phyloP scores from a whole-genome alignment of 768 basidiomycete genomes.

The Pleurotus citrinopileatus region DNA sequence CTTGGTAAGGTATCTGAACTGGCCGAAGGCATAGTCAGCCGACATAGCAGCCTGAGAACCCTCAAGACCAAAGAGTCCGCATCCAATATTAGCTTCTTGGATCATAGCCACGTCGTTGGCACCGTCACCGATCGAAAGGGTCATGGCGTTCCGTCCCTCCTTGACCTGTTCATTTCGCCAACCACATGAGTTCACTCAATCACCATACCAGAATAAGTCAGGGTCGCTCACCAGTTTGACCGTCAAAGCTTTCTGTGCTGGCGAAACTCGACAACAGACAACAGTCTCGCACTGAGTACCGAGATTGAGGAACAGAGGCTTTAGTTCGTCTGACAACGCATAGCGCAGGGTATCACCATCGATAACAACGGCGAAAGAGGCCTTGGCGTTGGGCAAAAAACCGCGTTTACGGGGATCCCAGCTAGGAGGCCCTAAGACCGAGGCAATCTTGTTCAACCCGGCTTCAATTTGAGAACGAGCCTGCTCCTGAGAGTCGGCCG shows the following conservation, averaged over 20 bases:
- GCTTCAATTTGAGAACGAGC: slow-evolving; percentile 87
- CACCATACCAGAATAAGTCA: neutral
- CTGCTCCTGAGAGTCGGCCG: slow-evolving; percentile 72
- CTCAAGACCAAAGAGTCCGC: slow-evolving; percentile 90
- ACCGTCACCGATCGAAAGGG: slow-evolving; percentile 93
- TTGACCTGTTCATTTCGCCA: slow-evolving; percentile 61
- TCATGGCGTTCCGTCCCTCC: slow-evolving; percentile 94
- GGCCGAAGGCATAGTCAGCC: slow-evolving; percentile 97
- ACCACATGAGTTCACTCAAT: neutral
- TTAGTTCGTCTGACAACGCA: slow-evolving; percentile 75
- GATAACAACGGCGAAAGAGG: slow-evolving; percentile 91
- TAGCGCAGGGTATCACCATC: slow-evolving; percentile 90
- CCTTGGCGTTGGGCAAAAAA: slow-evolving; percentile 61
- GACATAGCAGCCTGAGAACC: slow-evolving; percentile 99
- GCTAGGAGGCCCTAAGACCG: slow-evolving; percentile 73
- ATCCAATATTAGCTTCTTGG: slow-evolving; percentile 97
- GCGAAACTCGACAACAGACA: slow-evolving; percentile 96
- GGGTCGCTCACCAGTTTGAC: slow-evolving; percentile 73
- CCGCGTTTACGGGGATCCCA: slow-evolving; percentile 60
- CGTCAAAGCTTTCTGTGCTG: slow-evolving; percentile 96
- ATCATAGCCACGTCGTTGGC: slow-evolving; percentile 99
- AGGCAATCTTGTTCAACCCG: slow-evolving; percentile 92
- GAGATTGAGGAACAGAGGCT: slow-evolving; percentile 84
- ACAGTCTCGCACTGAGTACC: slow-evolving; percentile 97
- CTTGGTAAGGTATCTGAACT: slow-evolving; percentile 92